Percentiles rank a stretch among this genome's conserved stretches.
These are phyloP conservation scores for Picochlorum costavermella DNA, from an alignment of 139 green algal genomes.

Conservation along the genomic window DNA sequence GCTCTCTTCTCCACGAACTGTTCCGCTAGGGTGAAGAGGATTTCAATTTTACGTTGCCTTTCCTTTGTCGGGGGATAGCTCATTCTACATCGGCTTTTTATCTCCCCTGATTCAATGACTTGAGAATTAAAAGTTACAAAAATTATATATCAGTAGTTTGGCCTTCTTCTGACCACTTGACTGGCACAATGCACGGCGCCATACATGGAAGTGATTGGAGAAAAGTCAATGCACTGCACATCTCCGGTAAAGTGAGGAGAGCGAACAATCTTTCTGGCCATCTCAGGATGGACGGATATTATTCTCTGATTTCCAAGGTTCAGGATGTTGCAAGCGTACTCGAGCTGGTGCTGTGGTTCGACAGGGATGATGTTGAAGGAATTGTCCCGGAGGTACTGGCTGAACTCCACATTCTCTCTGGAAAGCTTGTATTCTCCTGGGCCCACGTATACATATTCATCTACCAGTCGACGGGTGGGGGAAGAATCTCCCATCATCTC, in stretches of 20 bases:
- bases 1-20: neutral
- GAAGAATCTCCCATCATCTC: constrained; percentile 69
- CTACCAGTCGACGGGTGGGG: constrained; percentile 57
- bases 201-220: constrained; percentile 89
- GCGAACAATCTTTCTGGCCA: constrained; percentile 71
- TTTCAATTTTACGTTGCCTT: neutral
- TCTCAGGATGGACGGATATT: constrained; percentile 70
- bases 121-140: neutral
- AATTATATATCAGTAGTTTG: neutral
- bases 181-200: constrained; percentile 84
- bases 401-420: constrained; percentile 64
- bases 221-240: constrained; percentile 74
- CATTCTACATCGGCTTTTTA: neutral
- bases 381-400: constrained; percentile 61
- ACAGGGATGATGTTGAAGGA: constrained; percentile 91
- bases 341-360: constrained; percentile 70
- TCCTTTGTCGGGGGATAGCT: neutral
- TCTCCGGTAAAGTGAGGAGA: constrained; percentile 66
- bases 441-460: constrained; percentile 25
- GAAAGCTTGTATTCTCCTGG: constrained; percentile 7
- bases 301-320: constrained; percentile 80
- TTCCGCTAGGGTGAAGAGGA: constrained; percentile 11
- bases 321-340: constrained; percentile 85
- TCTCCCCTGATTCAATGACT: neutral
- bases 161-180: constrained; percentile 56